Base-by-base conservation (phyloP, 2,329 filamentous ascomycete genomes). In the Knufia petricola region DNA sequence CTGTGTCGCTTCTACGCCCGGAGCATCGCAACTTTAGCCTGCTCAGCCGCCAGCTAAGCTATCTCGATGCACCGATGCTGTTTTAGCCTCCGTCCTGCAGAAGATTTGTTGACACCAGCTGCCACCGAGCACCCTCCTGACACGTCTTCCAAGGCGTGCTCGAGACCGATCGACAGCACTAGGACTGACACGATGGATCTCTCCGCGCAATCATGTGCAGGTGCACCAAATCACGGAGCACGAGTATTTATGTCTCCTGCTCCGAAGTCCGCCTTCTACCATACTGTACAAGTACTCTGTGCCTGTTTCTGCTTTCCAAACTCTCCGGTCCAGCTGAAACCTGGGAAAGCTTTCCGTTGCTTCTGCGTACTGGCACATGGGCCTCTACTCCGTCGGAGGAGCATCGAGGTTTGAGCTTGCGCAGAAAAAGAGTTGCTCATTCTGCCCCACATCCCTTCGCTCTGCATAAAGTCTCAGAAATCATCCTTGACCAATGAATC, bases 61-160 rank as follows among this genome's bases (percentile, higher is more conserved):
- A 36, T 41, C 39, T 41, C 39, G 39, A 41, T 26, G 39, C 39
- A 41, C 39, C 39, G 19, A 41, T 41, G 39, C 39, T 21, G n/a
- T 23, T 21, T 26, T 41, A 41, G 39, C 17, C 39, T 8, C 39
- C 24, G 20, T 26, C 39, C 24, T 28, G 39, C 17, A 28, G 24
- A 41, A 23, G 37, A 40, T 41, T 41, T 41, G 17, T n/a, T 41
- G 39, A 26, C 20, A 24, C 39, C 17, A 19, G 21, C 23, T 41
- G 8, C 21, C 21, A 40, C 21, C 37, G 37, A 40, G 21, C 8
- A 10, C 13, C 13, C 32, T n/a, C 15, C 32, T 17, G 15, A 36
- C 32, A 36, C 15, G 32, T n/a, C 15, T 36, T 36, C 7, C 7
- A 36, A 13, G 15, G 6, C 10, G 15, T 36, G 32, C 32, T 36